phyloP scores from a whole-genome alignment of 2,329 filamentous ascomycete genomes.

The Emericellopsis cladophorae region DNA sequence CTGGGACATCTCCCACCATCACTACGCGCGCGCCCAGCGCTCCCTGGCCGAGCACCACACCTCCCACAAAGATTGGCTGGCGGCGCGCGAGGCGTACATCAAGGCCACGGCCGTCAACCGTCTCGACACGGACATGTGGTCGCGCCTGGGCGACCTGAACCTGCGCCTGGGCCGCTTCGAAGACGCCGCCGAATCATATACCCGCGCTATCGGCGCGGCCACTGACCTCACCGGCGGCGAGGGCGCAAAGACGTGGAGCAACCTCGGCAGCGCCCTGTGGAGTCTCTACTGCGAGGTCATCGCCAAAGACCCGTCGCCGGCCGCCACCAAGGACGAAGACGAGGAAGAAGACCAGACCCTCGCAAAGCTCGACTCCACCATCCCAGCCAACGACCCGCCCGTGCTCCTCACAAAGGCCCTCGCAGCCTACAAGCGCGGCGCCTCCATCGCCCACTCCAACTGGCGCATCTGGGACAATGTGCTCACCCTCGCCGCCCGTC shows the following conservation, averaged over 20 bases:
- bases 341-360: constrained; percentile 10
- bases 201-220: constrained; percentile 58
- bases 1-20: constrained; percentile 70
- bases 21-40: constrained; percentile 78
- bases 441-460: constrained; percentile 70
- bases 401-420: constrained; percentile 63
- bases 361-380: constrained; percentile 3
- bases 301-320: too few species aligned
- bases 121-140: constrained; percentile 76
- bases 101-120: constrained; percentile 69
- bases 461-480: constrained; percentile 97
- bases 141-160: constrained; percentile 76
- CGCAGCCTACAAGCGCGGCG: constrained; percentile 75
- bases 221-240: constrained; percentile 59
- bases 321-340: constrained; percentile 14
- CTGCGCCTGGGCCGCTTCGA: constrained; percentile 66
- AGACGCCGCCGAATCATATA: constrained; percentile 73
- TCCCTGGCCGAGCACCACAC: constrained; percentile 74
- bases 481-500: constrained; percentile 69
- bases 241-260: constrained; percentile 90
- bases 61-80: constrained; percentile 47
- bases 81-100: constrained; percentile 66
- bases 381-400: constrained; percentile 30
- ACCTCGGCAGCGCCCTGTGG: constrained; percentile 74
- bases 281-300: constrained; percentile 47